Evolutionary conservation across 1,139 yeast species (phyloP).

Genomic region (Candida tetrigidarum): DNA sequence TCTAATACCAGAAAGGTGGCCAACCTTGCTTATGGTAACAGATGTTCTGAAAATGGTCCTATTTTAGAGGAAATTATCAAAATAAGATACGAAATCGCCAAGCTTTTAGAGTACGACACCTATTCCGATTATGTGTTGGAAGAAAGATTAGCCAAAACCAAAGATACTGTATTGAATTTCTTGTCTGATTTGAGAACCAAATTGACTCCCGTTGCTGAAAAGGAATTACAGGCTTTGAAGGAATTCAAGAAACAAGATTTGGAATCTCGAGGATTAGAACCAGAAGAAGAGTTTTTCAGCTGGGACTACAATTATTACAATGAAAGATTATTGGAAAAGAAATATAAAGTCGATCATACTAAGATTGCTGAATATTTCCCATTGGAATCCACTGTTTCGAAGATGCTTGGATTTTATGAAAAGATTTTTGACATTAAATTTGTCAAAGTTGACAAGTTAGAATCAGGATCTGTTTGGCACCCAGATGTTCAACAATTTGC

Average conservation of each 20-base stretch:
- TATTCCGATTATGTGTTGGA: slow-evolving; percentile 74
- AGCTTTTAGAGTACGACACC: slow-evolving; percentile 63
- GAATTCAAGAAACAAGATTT: slow-evolving; percentile 59
- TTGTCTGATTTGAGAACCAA: slow-evolving; percentile 62
- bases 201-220: slow-evolving; percentile 58
- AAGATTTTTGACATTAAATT: slow-evolving; percentile 69
- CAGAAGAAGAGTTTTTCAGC: slow-evolving; percentile 53
- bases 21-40: slow-evolving; percentile 66
- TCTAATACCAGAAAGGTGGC: slow-evolving; percentile 70
- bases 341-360: slow-evolving; percentile 72
- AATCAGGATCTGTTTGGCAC: slow-evolving; percentile 59
- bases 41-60: slow-evolving; percentile 63
- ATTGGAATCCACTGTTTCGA: slow-evolving; percentile 62
- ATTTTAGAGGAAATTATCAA: slow-evolving; percentile 62
- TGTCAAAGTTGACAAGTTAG: slow-evolving; percentile 48
- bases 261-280: slow-evolving; percentile 40
- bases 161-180: slow-evolving; percentile 61
- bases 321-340: slow-evolving; percentile 63
- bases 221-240: slow-evolving; percentile 55
- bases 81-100: slow-evolving; percentile 64
- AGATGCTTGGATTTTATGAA: slow-evolving; percentile 75
- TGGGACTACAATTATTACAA: slow-evolving; percentile 80
- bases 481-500: slow-evolving; percentile 76
- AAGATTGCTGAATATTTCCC: slow-evolving; percentile 82
- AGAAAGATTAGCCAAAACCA: slow-evolving; percentile 77